phyloP scores from a whole-genome alignment of 2,329 filamentous ascomycete genomes.

The Niveomyces coronatus region DNA sequence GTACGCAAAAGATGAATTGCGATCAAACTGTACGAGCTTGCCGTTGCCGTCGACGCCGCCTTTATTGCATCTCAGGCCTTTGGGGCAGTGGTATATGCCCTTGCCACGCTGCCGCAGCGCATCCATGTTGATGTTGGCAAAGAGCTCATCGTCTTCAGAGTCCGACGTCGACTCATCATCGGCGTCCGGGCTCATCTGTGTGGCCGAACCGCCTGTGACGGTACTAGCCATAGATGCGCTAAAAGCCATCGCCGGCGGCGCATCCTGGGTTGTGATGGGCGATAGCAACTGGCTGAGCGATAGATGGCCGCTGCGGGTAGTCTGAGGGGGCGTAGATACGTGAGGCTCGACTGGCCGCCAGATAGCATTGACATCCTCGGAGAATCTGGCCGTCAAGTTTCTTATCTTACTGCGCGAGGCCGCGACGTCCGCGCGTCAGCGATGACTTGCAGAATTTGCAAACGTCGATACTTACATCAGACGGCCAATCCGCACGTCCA shows the following conservation, averaged over 20 bases:
- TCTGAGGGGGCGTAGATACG: neutral
- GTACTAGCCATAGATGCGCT: too few relatives aligned
- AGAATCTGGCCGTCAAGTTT: constrained; percentile 24
- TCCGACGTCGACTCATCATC: constrained; percentile 22
- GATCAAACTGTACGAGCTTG: constrained; percentile 27
- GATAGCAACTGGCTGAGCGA: neutral
- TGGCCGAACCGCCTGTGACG: neutral
- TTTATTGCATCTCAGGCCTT: constrained; percentile 26
- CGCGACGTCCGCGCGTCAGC: too few relatives aligned
- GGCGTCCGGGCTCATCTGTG: constrained; percentile 3
- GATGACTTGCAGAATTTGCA: too few relatives aligned
- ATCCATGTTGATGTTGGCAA: constrained; percentile 27
- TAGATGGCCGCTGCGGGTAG: neutral
- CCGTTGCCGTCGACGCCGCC: constrained; percentile 30
- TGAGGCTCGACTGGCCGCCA: constrained; percentile 17
- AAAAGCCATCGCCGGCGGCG: too few relatives aligned
- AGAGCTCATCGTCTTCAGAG: constrained; percentile 24
- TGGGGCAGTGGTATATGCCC: constrained; percentile 27
- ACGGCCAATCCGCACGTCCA: constrained; percentile 24
- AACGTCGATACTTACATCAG: constrained; percentile 22
- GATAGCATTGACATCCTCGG: constrained; percentile 22
- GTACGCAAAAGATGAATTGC: constrained; percentile 32
- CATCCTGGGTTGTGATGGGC: neutral
- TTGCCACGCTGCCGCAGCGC: constrained; percentile 30
- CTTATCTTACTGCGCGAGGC: constrained; percentile 22